These are phyloP conservation scores for Neurospora tetraspora DNA, from an alignment of 495 filamentous ascomycete genomes.

Conservation along the genomic window DNA sequence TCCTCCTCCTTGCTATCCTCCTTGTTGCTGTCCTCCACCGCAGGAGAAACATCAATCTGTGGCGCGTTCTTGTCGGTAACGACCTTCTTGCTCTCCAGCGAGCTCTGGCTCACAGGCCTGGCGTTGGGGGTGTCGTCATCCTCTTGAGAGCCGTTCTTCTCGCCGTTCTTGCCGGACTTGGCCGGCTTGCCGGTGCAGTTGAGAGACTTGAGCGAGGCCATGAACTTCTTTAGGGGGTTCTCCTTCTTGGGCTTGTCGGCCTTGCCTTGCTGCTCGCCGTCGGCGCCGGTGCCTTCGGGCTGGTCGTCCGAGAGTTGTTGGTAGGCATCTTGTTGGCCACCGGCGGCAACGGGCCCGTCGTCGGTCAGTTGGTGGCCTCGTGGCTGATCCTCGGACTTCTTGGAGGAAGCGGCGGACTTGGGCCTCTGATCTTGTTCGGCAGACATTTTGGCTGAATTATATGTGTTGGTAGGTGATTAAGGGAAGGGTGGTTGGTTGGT, in stretches of 20 bases:
- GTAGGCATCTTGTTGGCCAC: background rate
- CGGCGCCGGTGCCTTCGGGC: background rate
- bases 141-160: background rate
- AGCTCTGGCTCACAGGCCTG: background rate
- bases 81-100: background rate
- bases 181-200: background rate
- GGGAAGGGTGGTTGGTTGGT: background rate
- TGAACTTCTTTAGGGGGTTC: background rate
- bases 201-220: background rate
- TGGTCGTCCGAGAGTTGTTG: background rate
- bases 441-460: background rate
- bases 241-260: background rate
- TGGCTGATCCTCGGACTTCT: background rate
- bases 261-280: background rate
- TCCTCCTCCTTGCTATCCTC: background rate
- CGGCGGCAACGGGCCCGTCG: background rate
- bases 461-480: background rate
- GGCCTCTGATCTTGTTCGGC: background rate
- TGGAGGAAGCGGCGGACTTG: background rate
- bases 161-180: background rate
- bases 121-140: background rate
- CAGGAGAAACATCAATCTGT: background rate
- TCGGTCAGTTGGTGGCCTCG: background rate
- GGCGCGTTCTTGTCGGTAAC: background rate
- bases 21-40: background rate